A percentile compares a stretch with the other conserved stretches of the same genome.
Conservation (phyloP, 140 eudicot species). For the Erigeron philadelphicus region DNA sequence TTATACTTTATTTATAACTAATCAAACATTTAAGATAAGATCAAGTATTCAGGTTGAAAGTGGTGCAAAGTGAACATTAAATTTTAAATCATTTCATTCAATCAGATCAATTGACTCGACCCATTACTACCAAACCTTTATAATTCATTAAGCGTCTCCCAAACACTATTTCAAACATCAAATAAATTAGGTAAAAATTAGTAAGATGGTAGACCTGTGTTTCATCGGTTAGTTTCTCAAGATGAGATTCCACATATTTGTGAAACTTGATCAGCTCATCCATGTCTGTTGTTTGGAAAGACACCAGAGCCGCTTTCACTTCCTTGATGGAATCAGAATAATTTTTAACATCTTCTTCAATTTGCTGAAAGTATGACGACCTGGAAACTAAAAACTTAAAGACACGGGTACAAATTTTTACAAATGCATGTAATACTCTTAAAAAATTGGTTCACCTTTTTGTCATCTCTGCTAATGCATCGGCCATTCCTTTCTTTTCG, state of each 20-base stretch:
- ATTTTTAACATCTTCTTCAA: slow-evolving; percentile 77
- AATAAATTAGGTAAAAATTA: background rate
- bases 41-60: background rate
- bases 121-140: background rate
- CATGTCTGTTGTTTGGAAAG: slow-evolving; percentile 81
- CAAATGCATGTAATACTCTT: background rate
- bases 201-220: slow-evolving; percentile 54
- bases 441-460: slow-evolving; percentile 34
- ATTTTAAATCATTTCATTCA: background rate
- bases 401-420: background rate
- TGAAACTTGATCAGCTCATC: slow-evolving; percentile 67
- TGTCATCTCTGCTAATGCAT: slow-evolving; percentile 66
- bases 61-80: background rate
- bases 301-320: slow-evolving; percentile 39
- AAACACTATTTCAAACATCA: background rate
- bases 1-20: background rate
- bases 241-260: slow-evolving; percentile 63
- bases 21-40: background rate
- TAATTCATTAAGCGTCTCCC: background rate
- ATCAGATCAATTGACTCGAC: background rate
- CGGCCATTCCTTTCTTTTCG: slow-evolving; percentile 52
- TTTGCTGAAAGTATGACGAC: slow-evolving; percentile 82
- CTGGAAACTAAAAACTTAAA: slow-evolving; percentile 32
- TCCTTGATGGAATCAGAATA: slow-evolving; percentile 55
- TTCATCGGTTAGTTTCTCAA: slow-evolving; percentile 88